Base-by-base conservation (phyloP, 148 eudicot species). In the Agrostemma githago region DNA sequence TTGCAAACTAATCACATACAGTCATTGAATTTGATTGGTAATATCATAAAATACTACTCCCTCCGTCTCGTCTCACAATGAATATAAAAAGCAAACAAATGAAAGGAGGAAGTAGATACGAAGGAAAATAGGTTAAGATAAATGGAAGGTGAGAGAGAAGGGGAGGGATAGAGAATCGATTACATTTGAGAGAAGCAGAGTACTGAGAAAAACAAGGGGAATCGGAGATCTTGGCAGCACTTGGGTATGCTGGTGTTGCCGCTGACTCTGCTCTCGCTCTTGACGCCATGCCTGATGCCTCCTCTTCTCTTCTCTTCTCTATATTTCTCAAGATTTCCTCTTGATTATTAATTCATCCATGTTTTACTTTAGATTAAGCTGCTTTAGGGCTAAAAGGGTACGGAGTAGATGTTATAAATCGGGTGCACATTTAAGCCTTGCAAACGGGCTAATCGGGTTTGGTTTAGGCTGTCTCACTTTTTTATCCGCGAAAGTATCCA, bases 111-210 rank as follows among this genome's bases (percentile, higher is more conserved):
- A 1, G 34, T 26, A 26, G 34, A 26, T 26, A 26, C 34, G 34
- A 26, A 26, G 34, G 16, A 40, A 14, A 44, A 5, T 9, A 34
- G 6, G 12, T 15, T 4, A 56, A 5, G n/a, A 42, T 0, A 19
- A 58, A 56, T 7, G 58, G 48, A 41, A 43, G 34, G 17, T n/a
- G 42, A 44, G 10, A 44, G 10, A 8, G 12, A 19, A 48, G 3
- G 16, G 39, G 8, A 26, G 34, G 34, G 34, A 26, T 26, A 1
- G 34, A 26, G 34, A 26, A 61, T 11, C 76, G 91, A 60, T 9
- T 80, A 94, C 97, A 95, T 75, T 88, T 92, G 73, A 95, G 97
- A 81, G 98, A 95, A 77, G 92, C 98, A 51, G 96, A 64, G 75
- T 92, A 95, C 66, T 92, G 96, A 79, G 96, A 72, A 59, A 70